Evolutionary conservation across 768 basidiomycete species (phyloP).

Genomic region (Chlorophyllum brunneum): DNA sequence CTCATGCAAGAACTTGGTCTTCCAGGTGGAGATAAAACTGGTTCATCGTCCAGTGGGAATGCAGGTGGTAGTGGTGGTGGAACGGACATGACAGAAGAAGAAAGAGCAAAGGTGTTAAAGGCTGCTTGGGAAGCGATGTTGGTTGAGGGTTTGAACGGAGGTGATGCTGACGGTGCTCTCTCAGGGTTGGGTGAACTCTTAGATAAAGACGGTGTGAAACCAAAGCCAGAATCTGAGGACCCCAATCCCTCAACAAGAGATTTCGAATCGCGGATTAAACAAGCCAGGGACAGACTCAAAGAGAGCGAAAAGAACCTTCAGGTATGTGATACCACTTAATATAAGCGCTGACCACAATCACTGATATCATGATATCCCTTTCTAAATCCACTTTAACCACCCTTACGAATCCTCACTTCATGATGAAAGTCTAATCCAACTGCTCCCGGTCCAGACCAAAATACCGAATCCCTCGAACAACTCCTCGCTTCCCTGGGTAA

Average conservation of each 20-base stretch:
- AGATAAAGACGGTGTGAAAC: conserved; percentile 3
- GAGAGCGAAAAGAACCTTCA: conserved; percentile 57
- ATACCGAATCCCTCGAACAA: conserved; percentile 42
- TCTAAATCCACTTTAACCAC: neutral
- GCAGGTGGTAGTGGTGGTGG: conserved; percentile 13
- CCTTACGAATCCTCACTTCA: neutral
- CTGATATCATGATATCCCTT: neutral
- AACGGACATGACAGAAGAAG: conserved; percentile 21
- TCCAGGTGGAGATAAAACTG: neutral
- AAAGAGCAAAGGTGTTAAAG: conserved; percentile 39
- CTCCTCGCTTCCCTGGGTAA: conserved; percentile 48
- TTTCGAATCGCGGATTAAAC: conserved; percentile 69
- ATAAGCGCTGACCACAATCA: neutral
- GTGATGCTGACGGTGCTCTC: conserved; percentile 22
- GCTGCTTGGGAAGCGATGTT: conserved; percentile 75
- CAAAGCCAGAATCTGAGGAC: neutral
- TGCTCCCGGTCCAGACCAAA: conserved; percentile 16
- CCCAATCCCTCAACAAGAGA: conserved; percentile 10
- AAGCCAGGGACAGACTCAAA: conserved; percentile 72
- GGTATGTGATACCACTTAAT: conserved; percentile 25
- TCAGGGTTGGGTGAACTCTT: conserved; percentile 17
- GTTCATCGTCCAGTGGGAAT: neutral
- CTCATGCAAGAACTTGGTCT: conserved; percentile 41
- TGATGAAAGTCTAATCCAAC: conserved; percentile 19
- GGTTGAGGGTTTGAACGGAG: conserved; percentile 58